Evolutionary conservation across 2,329 filamentous ascomycete species (phyloP), one percentile per base, ranked within the genome.

Genomic region (Aspergillus luchuensis): DNA sequence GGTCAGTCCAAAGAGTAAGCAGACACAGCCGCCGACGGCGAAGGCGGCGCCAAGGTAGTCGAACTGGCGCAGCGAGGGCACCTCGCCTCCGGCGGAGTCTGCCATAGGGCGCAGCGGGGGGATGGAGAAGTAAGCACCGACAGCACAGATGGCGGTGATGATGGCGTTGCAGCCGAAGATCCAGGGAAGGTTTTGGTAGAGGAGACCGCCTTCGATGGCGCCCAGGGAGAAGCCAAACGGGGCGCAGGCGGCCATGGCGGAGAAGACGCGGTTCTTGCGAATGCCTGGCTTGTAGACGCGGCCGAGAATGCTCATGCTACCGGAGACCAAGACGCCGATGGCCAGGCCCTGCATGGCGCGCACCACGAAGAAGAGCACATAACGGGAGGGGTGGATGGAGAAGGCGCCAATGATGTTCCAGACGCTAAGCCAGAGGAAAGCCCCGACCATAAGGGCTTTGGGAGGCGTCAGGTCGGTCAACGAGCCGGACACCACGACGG

Each of bases 1-100:
- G 41, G 85, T 86, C 73, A 83, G 82, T 0, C 83, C 82, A 55
- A 86, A 82, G 58, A 86, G 84, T 64, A 86, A 76, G n/a, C 85
- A 76, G 2, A 85, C 77, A 58, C 85, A 76, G 6, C 79, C 81
- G 3, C 75, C 73, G 5, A 85, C 77, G 5, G 84, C 84, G 3
- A 78, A 73, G 4, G 76, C 60, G 5, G 78, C 78, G 10, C 83
- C 84, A 5, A 79, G 66, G 19, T 73, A 78, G 47, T 74, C 71
- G 47, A 74, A 73, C 45, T 74, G 68, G 7, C 70, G 68, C 8
- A 79, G 64, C 58, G 67, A 57, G 62, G 74, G 63, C 5, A 64
- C 67, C 65, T 72, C 67, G 17, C 62, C 66, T 59, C 69, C 72
- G 39, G 68, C 69, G 21, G 64, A 56, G 55, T 74, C 72, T 2